Conservation (phyloP, 805 yeast genomes). For the Clavispora phyllophila region DNA sequence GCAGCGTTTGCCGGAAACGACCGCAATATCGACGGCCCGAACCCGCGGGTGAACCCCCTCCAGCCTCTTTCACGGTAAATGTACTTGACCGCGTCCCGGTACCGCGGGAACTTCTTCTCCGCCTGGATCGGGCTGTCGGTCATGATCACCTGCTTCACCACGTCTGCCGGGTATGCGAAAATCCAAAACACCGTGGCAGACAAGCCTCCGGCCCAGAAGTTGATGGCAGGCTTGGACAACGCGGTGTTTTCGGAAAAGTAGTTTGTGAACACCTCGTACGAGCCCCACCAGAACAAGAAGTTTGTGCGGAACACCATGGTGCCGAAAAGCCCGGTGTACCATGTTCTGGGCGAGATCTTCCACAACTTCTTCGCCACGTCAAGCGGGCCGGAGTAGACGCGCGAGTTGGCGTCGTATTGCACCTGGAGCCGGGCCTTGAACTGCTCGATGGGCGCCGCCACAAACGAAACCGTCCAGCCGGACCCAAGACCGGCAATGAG, state of each 20-base stretch:
- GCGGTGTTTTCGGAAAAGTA: conserved; percentile 62
- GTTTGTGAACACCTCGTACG: conserved; percentile 73
- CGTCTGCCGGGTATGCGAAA: conserved; percentile 85
- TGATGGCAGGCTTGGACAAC: conserved; percentile 63
- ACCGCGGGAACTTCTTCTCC: conserved; percentile 65
- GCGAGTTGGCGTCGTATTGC: conserved; percentile 75
- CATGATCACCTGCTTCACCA: conserved; percentile 79
- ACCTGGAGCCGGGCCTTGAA: conserved; percentile 86
- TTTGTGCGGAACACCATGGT: conserved; percentile 86
- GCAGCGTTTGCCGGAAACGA: conserved; percentile 95
- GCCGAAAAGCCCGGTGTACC: conserved; percentile 74
- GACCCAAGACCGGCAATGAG: conserved; percentile 74
- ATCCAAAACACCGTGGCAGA: conserved; percentile 87
- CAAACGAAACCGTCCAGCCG: conserved; percentile 88
- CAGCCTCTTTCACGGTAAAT: conserved; percentile 61
- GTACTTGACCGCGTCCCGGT: conserved; percentile 65
- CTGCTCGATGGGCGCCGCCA: conserved; percentile 93
- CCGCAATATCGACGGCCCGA: conserved; percentile 70
- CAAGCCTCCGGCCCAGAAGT: conserved; percentile 90
- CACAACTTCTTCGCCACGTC: conserved; percentile 63
- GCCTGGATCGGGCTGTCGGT: conserved; percentile 61
- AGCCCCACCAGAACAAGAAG: conserved; percentile 92
- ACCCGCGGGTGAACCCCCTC: conserved; percentile 74
- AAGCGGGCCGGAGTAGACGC: conserved; percentile 69
- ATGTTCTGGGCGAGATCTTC: conserved; percentile 50